A percentile compares a stretch with the other conserved stretches of the same genome.
phyloP scores from a whole-genome alignment of 805 yeast genomes.

The Wickerhamiella azymoides region DNA sequence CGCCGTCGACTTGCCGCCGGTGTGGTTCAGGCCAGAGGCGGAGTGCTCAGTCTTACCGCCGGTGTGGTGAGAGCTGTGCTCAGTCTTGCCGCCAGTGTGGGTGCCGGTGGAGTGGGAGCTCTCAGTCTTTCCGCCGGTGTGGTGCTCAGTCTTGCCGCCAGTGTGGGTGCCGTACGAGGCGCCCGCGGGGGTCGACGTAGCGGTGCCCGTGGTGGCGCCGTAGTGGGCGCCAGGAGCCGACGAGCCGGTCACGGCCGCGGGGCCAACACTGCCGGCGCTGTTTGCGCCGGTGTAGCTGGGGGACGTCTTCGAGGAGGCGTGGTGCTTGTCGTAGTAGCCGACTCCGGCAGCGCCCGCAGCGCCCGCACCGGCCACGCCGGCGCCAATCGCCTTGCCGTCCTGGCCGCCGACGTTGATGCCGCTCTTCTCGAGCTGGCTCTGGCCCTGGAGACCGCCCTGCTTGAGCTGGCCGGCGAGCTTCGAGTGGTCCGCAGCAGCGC shows the following conservation, averaged over 20 bases:
- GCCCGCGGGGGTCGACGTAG: not conserved
- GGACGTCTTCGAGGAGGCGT: too few relatives aligned
- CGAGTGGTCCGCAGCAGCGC: not conserved
- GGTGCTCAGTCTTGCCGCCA: slow-evolving; percentile 8
- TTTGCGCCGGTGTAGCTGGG: too few relatives aligned
- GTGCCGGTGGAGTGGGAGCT: too few relatives aligned
- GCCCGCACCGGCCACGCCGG: slow-evolving; percentile 11
- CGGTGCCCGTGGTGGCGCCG: not conserved
- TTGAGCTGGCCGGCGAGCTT: not conserved
- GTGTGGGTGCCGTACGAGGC: slow-evolving; percentile 5
- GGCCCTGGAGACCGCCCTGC: slow-evolving; percentile 1
- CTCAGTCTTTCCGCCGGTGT: slow-evolving; percentile 8
- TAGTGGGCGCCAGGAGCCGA: not conserved
- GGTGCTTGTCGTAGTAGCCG: slow-evolving; percentile 7
- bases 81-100: not conserved
- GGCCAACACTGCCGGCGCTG: too few relatives aligned
- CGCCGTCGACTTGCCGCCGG: not conserved
- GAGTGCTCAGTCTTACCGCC: not conserved
- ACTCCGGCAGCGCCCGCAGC: slow-evolving; percentile 8
- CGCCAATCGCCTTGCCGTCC: slow-evolving; percentile 11
- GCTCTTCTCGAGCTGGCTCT: slow-evolving; percentile 1
- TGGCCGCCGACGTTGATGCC: not conserved
- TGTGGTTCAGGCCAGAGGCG: not conserved
- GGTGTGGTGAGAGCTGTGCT: not conserved
- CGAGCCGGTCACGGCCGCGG: too few relatives aligned